phyloP scores from a whole-genome alignment of 208 protist species.

The Leishmania aethiopica region DNA sequence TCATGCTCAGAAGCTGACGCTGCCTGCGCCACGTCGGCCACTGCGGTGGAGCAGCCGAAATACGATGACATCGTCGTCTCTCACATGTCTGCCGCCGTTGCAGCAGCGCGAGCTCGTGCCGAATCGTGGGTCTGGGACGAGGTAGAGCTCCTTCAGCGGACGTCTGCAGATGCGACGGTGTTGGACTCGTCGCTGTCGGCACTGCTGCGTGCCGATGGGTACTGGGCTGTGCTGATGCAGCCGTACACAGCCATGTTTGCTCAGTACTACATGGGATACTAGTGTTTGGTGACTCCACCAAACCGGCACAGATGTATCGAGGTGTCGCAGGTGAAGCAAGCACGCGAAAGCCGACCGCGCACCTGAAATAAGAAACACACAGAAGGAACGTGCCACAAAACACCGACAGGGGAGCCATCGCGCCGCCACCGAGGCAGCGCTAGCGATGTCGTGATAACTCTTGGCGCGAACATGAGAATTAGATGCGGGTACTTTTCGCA shows the following conservation, averaged over 20 bases:
- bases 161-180: not conserved
- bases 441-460: not conserved
- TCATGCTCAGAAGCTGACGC: not conserved
- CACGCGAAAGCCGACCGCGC: not conserved
- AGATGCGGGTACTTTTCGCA: not conserved
- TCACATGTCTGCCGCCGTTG: conserved; percentile 1
- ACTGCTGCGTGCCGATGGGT: conserved; percentile 23
- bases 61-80: not conserved
- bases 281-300: not conserved
- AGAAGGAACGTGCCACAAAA: not conserved
- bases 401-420: not conserved
- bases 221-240: conserved; percentile 28
- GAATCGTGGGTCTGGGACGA: conserved; percentile 14
- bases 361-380: not conserved
- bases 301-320: not conserved
- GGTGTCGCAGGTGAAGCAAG: not conserved
- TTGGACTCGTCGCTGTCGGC: not conserved
- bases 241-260: conserved; percentile 30
- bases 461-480: not conserved
- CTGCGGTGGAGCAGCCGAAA: not conserved
- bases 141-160: conserved; percentile 7
- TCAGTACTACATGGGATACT: conserved; percentile 16
- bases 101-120: conserved; percentile 8
- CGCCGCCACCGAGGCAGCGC: not conserved
- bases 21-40: not conserved